Conservation (phyloP, 2,329 filamentous ascomycete species). For the Xylaria hypoxylon region DNA sequence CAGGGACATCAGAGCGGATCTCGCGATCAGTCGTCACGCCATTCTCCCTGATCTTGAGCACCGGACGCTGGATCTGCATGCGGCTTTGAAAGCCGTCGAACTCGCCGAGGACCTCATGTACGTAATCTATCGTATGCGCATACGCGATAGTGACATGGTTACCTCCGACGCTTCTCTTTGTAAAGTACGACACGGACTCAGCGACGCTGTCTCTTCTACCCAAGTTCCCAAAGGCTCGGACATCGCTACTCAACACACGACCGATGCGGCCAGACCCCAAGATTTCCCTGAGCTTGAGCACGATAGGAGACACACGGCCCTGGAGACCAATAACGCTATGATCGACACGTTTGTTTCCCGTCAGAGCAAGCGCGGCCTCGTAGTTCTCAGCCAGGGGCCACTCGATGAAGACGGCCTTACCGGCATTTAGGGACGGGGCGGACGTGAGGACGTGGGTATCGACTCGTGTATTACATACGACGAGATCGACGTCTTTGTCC, state of each 20-base stretch:
- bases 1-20: conserved; percentile 57
- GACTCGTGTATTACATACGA: conserved; percentile 66
- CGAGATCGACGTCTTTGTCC: conserved; percentile 64
- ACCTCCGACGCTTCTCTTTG: conserved; percentile 56
- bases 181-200: conserved; percentile 59
- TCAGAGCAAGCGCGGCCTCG: conserved; percentile 57
- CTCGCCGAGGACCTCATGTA: conserved; percentile 61
- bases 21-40: conserved; percentile 49
- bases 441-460: conserved; percentile 62
- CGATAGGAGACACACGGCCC: conserved; percentile 58
- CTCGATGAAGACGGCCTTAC: conserved; percentile 67
- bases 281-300: conserved; percentile 59
- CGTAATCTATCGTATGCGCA: conserved; percentile 55
- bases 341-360: conserved; percentile 49
- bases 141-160: conserved; percentile 44
- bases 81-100: conserved; percentile 54
- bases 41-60: conserved; percentile 52
- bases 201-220: conserved; percentile 51
- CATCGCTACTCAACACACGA: conserved; percentile 63
- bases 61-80: conserved; percentile 59
- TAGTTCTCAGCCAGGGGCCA: conserved; percentile 66
- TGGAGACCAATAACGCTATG: conserved; percentile 64
- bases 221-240: conserved; percentile 55
- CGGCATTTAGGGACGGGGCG: conserved; percentile 61
- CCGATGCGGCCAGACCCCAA: conserved; percentile 61